These are phyloP conservation scores for Telopea speciosissima DNA, from an alignment of 177 flowering plant genomes.

Conservation along the genomic window DNA sequence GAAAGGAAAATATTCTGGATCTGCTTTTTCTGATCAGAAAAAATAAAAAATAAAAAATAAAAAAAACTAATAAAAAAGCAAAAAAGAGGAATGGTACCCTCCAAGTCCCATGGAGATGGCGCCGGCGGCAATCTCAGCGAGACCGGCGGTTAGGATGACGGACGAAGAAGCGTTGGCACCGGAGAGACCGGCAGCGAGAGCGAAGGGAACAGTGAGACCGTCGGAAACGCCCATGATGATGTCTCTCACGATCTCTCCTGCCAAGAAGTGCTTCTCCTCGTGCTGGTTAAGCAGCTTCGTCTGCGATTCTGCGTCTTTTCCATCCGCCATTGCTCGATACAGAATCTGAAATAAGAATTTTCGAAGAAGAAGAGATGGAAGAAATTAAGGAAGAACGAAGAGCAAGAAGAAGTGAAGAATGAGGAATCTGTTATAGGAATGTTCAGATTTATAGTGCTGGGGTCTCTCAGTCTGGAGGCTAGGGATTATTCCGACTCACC, in stretches of 20 bases:
- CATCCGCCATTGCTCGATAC: background rate
- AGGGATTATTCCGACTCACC: no score
- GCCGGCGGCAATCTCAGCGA: slow-evolving; percentile 80
- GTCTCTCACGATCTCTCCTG: slow-evolving; percentile 71
- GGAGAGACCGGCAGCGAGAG: slow-evolving; percentile 65
- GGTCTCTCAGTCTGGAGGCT: no score
- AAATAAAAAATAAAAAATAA: background rate
- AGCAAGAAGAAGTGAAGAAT: no score
- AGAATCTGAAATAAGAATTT: no score
- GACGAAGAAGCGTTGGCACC: slow-evolving; percentile 71
- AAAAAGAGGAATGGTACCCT: slow-evolving; percentile 24
- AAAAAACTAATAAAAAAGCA: background rate
- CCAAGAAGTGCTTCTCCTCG: slow-evolving; percentile 68
- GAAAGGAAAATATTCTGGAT: no score
- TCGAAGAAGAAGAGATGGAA: no score
- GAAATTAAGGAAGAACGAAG: no score
- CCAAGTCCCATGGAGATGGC: slow-evolving; percentile 90
- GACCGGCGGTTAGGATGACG: slow-evolving; percentile 69
- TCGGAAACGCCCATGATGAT: slow-evolving; percentile 82
- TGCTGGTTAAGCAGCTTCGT: slow-evolving; percentile 19
- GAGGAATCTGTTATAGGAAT: no score
- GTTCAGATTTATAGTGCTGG: no score
- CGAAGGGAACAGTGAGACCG: slow-evolving; percentile 60
- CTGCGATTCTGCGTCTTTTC: background rate
- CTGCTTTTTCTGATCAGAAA: background rate